Percentiles rank a stretch among this genome's conserved stretches.
Conservation (phyloP, 2,329 filamentous ascomycete species). For the Kalaharituber pfeilii region DNA sequence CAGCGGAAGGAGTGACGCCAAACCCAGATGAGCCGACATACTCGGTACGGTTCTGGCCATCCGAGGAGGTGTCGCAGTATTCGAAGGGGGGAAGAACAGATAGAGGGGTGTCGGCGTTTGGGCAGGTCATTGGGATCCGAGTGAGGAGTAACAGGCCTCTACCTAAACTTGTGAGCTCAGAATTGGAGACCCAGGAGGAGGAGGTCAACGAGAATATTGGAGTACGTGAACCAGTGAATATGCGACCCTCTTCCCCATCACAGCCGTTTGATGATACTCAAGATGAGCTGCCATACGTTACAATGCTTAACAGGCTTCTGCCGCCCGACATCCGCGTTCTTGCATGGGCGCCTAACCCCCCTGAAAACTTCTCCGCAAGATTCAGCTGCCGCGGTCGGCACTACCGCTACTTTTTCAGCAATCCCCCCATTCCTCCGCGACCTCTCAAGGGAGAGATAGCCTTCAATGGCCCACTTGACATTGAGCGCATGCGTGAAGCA, state of each 20-base stretch:
- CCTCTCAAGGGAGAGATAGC: slow-evolving; percentile 31
- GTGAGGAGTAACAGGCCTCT: slow-evolving; percentile 64
- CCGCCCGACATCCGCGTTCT: slow-evolving; percentile 78
- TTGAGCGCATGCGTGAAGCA: slow-evolving; percentile 67
- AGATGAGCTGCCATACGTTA: slow-evolving; percentile 72
- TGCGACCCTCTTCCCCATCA: slow-evolving; percentile 24
- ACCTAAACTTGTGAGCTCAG: slow-evolving; percentile 16
- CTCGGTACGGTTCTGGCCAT: slow-evolving; percentile 29
- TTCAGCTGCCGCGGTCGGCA: slow-evolving; percentile 83
- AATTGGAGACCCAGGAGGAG: slow-evolving; percentile 9
- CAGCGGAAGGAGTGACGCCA: slow-evolving; percentile 22
- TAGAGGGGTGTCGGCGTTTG: slow-evolving; percentile 85
- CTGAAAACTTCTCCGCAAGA: slow-evolving; percentile 66
- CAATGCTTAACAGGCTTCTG: slow-evolving; percentile 69
- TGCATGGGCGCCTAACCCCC: slow-evolving; percentile 78
- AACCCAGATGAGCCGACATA: neutral
- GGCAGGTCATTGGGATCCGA: slow-evolving; percentile 73
- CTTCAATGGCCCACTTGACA: slow-evolving; percentile 66
- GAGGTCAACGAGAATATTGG: slow-evolving; percentile 13
- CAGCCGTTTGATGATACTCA: slow-evolving; percentile 45
- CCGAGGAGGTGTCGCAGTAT: slow-evolving; percentile 42
- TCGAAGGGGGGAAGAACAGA: slow-evolving; percentile 92
- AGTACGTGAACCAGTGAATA: slow-evolving; percentile 5
- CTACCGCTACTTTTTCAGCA: slow-evolving; percentile 96
- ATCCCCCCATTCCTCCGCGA: slow-evolving; percentile 50